phyloP scores from a whole-genome alignment of 805 yeast species.

The Starmerella powellii region DNA sequence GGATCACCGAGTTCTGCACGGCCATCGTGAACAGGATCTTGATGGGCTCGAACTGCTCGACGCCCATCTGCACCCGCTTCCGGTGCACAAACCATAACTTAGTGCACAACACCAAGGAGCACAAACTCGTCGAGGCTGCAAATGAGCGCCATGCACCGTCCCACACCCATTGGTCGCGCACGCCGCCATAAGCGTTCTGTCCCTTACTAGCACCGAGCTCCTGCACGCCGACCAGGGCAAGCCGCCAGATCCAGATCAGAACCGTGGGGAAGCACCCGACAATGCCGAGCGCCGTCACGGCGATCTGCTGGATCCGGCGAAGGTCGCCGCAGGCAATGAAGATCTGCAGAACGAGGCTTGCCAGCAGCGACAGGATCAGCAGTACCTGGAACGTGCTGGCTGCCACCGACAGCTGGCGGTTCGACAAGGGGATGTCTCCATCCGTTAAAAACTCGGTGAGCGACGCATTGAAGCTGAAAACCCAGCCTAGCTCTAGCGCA shows the following conservation, averaged over 20 bases:
- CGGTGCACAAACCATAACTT: constrained; percentile 60
- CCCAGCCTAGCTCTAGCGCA: constrained; percentile 43
- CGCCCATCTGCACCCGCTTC: constrained; percentile 63
- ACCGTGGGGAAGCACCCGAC: constrained; percentile 43
- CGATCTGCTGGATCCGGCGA: constrained; percentile 22
- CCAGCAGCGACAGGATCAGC: constrained; percentile 48
- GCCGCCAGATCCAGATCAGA: constrained; percentile 46
- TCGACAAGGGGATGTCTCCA: constrained; percentile 33
- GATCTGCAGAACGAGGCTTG: constrained; percentile 60
- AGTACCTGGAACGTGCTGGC: constrained; percentile 49
- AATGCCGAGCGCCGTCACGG: constrained; percentile 32
- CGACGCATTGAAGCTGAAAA: constrained; percentile 30
- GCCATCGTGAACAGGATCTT: constrained; percentile 74
- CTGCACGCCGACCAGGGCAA: constrained; percentile 24
- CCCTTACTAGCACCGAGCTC: neutral
- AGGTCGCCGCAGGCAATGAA: constrained; percentile 45
- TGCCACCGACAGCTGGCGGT: constrained; percentile 44
- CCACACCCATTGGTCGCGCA: constrained; percentile 22
- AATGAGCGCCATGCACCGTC: constrained; percentile 40
- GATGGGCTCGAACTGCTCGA: constrained; percentile 69
- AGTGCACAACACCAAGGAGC: constrained; percentile 46
- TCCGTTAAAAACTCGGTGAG: constrained; percentile 37
- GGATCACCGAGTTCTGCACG: constrained; percentile 67
- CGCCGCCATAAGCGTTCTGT: neutral
- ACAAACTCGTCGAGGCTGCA: constrained; percentile 53